Evolutionary conservation across 768 basidiomycete species (phyloP), one percentile per base, ranked within the genome.

Genomic region (Candolleomyces aberdarensis): DNA sequence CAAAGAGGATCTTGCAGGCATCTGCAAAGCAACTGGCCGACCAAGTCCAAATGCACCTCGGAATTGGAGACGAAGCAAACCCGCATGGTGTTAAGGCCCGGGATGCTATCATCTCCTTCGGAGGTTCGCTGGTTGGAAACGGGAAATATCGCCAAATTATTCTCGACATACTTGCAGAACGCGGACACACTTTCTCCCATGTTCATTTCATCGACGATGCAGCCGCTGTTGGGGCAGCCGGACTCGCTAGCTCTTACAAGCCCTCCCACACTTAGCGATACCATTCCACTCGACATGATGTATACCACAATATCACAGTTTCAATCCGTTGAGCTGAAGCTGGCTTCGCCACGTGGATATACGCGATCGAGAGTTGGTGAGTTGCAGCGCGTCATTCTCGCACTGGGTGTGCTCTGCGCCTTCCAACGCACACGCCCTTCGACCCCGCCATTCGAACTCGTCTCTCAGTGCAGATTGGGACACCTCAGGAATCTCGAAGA

Each of bases 61-160:
- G 78, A 5, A 75, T 81, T 32, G 76, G 74, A 8, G 60, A 47
- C 17, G 61, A 63, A 6, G 67, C 64, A 7, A 67, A 67, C 13
- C 73, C 75, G 2, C 75, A 69, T 10, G 68, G 75, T 0, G 80
- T 89, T 54, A 76, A 76, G 47, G 82, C 90, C 0, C 70, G 74
- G 43, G 79, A 86, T 1, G 78, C 84, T 39, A 80, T 92, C 3
- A 67, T 94, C 17, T 91, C 86, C 62, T 86, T 93, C 59, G 92
- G 92, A 9, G 92, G 92, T n/a, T 91, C 88, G 19, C 71, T 94
- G 63, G 85, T 85, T 3, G 85, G 88, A 3, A 72, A 91, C 1
- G 78, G 81, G 56, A 73, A 66, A 41, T 93, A 94, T 63, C 76
- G 87, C 57, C 72, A 81, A 26, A 67, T 85, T 67, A 71, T 83